A percentile compares a stretch with the other conserved stretches of the same genome.
These are phyloP conservation scores for Yamadazyma tumulicola DNA, from an alignment of 805 yeast genomes.

Conservation along the genomic window DNA sequence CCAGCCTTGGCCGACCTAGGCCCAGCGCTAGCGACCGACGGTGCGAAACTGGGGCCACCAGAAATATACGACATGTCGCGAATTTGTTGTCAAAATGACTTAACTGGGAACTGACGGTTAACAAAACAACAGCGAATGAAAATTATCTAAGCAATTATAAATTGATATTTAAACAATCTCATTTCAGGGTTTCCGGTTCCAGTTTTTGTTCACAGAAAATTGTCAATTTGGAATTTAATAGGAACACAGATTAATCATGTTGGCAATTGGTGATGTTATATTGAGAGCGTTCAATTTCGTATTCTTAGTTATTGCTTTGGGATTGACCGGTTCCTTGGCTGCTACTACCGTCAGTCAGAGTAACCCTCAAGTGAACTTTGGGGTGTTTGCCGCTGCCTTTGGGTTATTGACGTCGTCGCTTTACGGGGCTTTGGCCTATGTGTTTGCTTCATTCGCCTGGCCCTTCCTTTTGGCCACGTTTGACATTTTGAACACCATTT, in stretches of 20 bases:
- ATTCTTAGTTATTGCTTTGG: conserved; percentile 75
- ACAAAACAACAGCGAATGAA: background rate
- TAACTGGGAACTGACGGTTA: no score
- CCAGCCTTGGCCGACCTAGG: no score
- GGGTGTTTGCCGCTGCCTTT: conserved; percentile 82
- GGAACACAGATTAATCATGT: conserved; percentile 43
- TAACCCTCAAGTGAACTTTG: conserved; percentile 84
- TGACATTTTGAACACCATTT: conserved; percentile 86
- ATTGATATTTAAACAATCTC: no score
- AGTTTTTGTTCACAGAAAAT: no score
- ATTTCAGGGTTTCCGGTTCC: no score
- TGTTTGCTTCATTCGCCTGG: conserved; percentile 79
- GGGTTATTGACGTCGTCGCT: conserved; percentile 77
- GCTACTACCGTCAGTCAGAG: conserved; percentile 51
- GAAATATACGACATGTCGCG: no score
- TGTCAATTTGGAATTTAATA: no score
- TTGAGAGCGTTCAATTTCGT: conserved; percentile 74
- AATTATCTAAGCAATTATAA: no score
- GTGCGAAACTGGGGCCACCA: no score
- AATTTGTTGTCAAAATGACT: no score
- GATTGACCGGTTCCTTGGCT: conserved; percentile 85
- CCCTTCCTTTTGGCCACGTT: conserved; percentile 71
- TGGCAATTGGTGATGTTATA: conserved; percentile 70
- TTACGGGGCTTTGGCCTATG: conserved; percentile 75
- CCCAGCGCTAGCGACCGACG: no score